Base-by-base conservation (phyloP, 163 green algal species). In the Coccomyxa subellipsoidea region DNA sequence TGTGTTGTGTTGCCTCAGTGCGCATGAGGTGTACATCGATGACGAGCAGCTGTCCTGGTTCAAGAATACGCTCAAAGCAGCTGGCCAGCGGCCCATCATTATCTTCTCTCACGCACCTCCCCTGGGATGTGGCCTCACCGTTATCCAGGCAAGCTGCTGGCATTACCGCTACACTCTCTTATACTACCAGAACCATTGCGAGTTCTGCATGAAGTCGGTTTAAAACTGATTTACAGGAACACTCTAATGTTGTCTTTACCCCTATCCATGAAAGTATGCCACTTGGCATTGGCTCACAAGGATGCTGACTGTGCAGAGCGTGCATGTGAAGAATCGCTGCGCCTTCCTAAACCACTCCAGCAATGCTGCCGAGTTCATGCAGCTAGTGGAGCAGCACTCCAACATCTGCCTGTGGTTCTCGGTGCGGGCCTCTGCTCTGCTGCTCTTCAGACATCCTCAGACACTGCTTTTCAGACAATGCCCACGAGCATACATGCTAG, bases 281-380 rank as follows among this genome's bases (percentile, higher is more conserved):
- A 59, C 23, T 23, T 59, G 47, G 4, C 47, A 59, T 8, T 59
- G 47, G 23, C 47, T 59, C 23, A 18, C 47, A 59, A n/a, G n/a
- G 47, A 59, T 18, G 15, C 4, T 59, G 47, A 18, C 23, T 7
- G 81, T 96, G 21, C 87, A 96, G 82, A 84, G 91, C 35, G 89
- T 97, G 76, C 93, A 97, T 78, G 93, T 97, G 54, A 96, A 96
- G 86, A 96, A 96, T 84, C 83, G 93, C 39, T 91, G 87, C 73
- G 89, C 90, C 23, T 94, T 87, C 83, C 84, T 94, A 1, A 92
- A 93, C 85, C 91, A 94, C 80, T 88, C 76, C 73, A 83, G 83
- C 82, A 81, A 89, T 53, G 84, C 94, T 12, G 37, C 86, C 27
- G 69, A 82, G 29, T 96, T 97, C 80, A 90, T 96, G 38, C 35